Evolutionary conservation across 148 eudicot species (phyloP).

Genomic region (Talinum fruticosum): DNA sequence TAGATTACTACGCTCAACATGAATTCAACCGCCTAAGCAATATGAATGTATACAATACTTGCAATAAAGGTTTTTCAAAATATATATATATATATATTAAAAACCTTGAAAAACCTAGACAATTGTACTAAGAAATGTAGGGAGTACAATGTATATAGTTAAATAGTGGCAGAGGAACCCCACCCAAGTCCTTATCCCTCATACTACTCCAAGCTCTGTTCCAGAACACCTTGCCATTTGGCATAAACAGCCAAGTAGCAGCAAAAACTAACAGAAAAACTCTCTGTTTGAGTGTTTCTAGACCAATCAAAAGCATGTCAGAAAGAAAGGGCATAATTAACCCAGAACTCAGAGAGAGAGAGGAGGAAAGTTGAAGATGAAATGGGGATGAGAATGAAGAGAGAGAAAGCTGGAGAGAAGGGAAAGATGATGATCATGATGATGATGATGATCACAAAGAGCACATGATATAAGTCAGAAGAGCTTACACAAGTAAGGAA

Average conservation of each 20-base stretch:
- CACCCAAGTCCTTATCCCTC: slow-evolving; percentile 11
- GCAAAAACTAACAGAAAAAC: slow-evolving; percentile 15
- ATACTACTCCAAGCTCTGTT: slow-evolving; percentile 22
- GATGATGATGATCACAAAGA: slow-evolving; percentile 6
- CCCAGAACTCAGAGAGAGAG: slow-evolving; percentile 17
- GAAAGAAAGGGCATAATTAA: slow-evolving; percentile 13
- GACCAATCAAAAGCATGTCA: slow-evolving; percentile 30
- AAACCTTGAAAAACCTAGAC: neutral
- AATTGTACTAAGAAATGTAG: neutral
- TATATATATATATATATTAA: no score
- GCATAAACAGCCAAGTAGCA: slow-evolving; percentile 9
- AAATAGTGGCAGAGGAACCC: neutral
- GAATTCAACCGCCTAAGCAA: no score
- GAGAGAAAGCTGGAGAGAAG: neutral
- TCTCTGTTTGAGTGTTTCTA: slow-evolving; percentile 20
- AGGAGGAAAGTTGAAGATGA: slow-evolving; percentile 20
- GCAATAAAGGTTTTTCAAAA: no score
- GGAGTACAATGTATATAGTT: no score
- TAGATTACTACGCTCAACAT: no score
- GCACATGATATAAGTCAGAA: slow-evolving; percentile 35
- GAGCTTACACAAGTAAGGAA: slow-evolving; percentile 23
- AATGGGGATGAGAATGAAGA: neutral
- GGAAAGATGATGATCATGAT: slow-evolving; percentile 15
- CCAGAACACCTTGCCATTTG: slow-evolving; percentile 17
- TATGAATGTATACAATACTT: no score